phyloP scores from a whole-genome alignment of 2,329 filamentous ascomycete species.

The Parascedosporium putredinis region DNA sequence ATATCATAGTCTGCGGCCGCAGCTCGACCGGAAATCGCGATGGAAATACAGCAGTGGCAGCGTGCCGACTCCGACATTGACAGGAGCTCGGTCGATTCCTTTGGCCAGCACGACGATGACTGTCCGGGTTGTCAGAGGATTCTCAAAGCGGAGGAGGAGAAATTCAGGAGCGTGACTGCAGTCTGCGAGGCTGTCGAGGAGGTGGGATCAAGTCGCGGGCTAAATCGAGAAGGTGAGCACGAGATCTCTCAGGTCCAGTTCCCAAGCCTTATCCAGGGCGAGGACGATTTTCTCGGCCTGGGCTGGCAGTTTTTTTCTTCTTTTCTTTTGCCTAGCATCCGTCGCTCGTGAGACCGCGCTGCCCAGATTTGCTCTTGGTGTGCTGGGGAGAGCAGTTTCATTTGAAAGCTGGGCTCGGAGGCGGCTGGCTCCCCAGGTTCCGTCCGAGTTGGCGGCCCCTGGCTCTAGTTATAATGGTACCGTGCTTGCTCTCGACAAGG shows the following conservation, averaged over 20 bases:
- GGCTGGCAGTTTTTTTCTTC: not conserved
- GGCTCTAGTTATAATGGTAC: not conserved
- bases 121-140: conserved; percentile 6
- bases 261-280: no score
- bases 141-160: conserved; percentile 6
- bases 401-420: no score
- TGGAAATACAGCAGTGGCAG: conserved; percentile 3
- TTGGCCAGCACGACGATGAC: not conserved
- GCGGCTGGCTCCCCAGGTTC: no score
- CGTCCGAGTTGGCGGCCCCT: no score
- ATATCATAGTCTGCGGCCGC: no score
- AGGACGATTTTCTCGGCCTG: not conserved
- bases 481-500: no score
- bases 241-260: not conserved
- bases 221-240: conserved; percentile 6
- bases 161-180: not conserved
- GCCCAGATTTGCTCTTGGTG: no score
- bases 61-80: not conserved
- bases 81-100: not conserved
- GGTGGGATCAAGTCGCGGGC: not conserved
- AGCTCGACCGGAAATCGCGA: no score
- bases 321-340: not conserved
- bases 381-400: no score
- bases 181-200: not conserved
- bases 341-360: not conserved